A percentile compares a stretch with the other conserved stretches of the same genome.
phyloP scores from a whole-genome alignment of 352 stramenopile genomes.

The Globisporangium solare region DNA sequence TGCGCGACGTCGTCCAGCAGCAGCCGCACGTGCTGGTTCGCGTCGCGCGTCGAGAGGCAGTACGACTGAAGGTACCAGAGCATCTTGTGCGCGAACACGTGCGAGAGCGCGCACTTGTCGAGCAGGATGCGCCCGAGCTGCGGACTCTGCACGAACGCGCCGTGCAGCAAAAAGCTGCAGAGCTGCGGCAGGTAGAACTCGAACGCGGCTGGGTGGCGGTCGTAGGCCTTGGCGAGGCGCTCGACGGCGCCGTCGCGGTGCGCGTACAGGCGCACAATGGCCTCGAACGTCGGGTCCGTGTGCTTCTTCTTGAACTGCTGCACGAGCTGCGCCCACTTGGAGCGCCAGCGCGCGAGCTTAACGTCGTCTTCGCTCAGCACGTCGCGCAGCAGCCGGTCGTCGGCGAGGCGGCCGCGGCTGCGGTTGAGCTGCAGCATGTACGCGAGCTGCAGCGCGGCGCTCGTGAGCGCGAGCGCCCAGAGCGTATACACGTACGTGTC shows the following conservation, averaged over 20 bases:
- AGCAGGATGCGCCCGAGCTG: conserved; percentile 65
- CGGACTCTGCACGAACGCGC: conserved; percentile 55
- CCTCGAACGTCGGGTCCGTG: conserved; percentile 74
- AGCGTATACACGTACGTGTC: conserved; percentile 53
- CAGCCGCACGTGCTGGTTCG: conserved; percentile 58
- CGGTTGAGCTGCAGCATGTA: conserved; percentile 82
- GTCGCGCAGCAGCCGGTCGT: conserved; percentile 62
- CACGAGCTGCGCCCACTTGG: conserved; percentile 75
- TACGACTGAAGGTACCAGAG: conserved; percentile 83
- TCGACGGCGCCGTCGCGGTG: conserved; percentile 68
- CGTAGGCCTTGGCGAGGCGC: conserved; percentile 40
- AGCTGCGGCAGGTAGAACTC: conserved; percentile 85
- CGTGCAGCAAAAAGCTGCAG: conserved; percentile 78
- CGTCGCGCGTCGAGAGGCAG: conserved; percentile 54
- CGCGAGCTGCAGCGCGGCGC: conserved; percentile 52
- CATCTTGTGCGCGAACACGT: conserved; percentile 85
- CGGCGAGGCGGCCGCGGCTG: conserved; percentile 50
- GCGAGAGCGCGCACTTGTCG: conserved; percentile 76
- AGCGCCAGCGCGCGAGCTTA: conserved; percentile 49
- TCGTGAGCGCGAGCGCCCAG: conserved; percentile 38
- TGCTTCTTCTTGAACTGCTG: conserved; percentile 58
- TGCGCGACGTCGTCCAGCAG: conserved; percentile 76
- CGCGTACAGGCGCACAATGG: conserved; percentile 78
- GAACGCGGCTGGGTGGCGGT: conserved; percentile 58
- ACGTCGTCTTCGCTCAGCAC: conserved; percentile 49